These are phyloP conservation scores for Rhodotorula glutinis DNA, from an alignment of 1,284 basidiomycete species.

Conservation along the genomic window DNA sequence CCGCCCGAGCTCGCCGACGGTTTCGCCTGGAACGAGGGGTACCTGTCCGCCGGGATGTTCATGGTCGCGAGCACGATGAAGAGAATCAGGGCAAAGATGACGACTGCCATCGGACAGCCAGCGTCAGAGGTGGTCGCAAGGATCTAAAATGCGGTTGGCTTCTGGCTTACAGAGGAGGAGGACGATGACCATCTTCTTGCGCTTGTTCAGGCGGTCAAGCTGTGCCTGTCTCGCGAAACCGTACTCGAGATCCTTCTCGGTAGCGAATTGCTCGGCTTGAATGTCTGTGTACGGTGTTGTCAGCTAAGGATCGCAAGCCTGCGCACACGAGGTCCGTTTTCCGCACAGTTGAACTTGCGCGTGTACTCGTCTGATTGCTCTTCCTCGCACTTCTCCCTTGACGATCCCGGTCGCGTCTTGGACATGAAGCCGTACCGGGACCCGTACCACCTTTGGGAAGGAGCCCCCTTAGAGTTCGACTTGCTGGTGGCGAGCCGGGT, in stretches of 20 bases:
- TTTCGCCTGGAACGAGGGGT: no score
- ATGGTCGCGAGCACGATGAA: slow-evolving; percentile 26
- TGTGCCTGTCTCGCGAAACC: slow-evolving; percentile 22
- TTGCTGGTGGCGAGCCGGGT: no score
- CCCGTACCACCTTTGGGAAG: neutral
- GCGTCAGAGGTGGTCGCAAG: no score
- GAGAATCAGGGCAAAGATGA: slow-evolving; percentile 31
- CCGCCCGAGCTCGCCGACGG: no score
- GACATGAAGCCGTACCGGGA: slow-evolving; percentile 10
- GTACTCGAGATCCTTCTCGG: slow-evolving; percentile 33
- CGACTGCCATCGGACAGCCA: neutral
- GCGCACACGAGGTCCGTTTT: no score
- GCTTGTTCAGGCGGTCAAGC: neutral
- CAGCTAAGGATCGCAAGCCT: neutral
- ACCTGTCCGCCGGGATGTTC: neutral
- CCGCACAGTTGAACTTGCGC: slow-evolving; percentile 3
- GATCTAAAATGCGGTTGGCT: no score
- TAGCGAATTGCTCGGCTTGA: slow-evolving; percentile 6
- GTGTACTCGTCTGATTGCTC: slow-evolving; percentile 3
- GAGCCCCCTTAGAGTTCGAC: no score
- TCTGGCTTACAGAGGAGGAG: slow-evolving; percentile 16
- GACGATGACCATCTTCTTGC: slow-evolving; percentile 32
- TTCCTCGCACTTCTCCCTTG: neutral
- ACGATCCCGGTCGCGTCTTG: neutral
- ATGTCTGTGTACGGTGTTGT: neutral